Evolutionary conservation across 1,139 yeast species (phyloP), one percentile per base, ranked within the genome.

Genomic region (Candida labiduridarum): DNA sequence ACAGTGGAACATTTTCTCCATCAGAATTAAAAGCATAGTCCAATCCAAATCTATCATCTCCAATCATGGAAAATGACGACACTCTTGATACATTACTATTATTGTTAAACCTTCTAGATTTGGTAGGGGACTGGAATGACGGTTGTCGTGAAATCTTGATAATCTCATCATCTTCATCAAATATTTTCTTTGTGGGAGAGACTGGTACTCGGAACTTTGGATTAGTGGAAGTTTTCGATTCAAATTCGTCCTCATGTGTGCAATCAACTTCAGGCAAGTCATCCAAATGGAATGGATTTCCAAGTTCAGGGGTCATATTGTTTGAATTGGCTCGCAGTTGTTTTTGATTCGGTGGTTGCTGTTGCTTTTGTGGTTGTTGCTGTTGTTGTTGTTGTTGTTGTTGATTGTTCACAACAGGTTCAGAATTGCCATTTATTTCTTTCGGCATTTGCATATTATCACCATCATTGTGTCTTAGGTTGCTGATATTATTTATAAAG

Each of bases 1-100:
- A 76, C 2, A 68, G 61, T 9, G 80, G 80, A 9, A 72, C 72
- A 27, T 65, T 56, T 2, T 68, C 59, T 3, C 71, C 62, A 41
- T 63, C 60, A 46, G 66, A 63, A 43, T 64, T 61, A 56, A 63
- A 71, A 5, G 76, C 76, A 56, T 62, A 71, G 41, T 68, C 68
- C 48, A 72, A 59, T 6, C 66, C 74, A 16, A 52, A 48, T 39
- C 49, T 48, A 34, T 58, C 59, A 41, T 64, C 65, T 46, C 62
- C 59, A 2, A 65, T 53, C 56, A 63, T 52, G 3, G 69, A 57
- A 29, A 66, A 56, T 2, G 69, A 60, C 3, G 63, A 58, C 56
- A 59, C 59, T 27, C 59, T 55, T 2, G 66, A 56, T 12, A 63
- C 41, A 47, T 54, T 25, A 8, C 29, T 25, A 25, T 25, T 25